A percentile compares a stretch with the other conserved stretches of the same genome.
phyloP scores from a whole-genome alignment of 352 stramenopile species.

The Salisapilia sapeloensis region DNA sequence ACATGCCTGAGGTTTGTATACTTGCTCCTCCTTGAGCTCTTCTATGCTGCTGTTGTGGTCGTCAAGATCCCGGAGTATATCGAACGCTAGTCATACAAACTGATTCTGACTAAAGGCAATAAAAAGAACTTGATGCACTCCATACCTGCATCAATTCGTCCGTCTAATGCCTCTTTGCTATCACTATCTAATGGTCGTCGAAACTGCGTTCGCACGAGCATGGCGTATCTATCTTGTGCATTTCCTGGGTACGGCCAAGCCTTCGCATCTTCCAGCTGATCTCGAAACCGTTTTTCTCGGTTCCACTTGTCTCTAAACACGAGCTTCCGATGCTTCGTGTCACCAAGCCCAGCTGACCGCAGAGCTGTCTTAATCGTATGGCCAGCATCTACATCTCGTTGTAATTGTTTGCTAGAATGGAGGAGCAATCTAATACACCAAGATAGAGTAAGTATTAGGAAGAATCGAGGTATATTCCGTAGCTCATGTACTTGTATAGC shows the following conservation, averaged over 20 bases:
- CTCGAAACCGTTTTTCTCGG: conserved; percentile 39
- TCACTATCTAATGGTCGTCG: conserved; percentile 10
- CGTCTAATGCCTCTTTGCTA: conserved; percentile 8
- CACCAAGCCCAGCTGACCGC: conserved; percentile 44
- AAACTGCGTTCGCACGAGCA: conserved; percentile 40
- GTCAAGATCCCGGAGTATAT: conserved; percentile 28
- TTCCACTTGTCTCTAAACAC: conserved; percentile 61
- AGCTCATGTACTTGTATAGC: conserved; percentile 15
- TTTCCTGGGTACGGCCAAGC: no score
- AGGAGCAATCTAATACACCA: conserved; percentile 20
- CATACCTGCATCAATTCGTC: conserved; percentile 35
- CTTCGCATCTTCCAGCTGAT: conserved; percentile 27
- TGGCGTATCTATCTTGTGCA: conserved; percentile 10
- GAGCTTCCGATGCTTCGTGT: conserved; percentile 37
- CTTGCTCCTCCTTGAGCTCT: conserved; percentile 17
- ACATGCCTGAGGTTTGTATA: conserved; percentile 32
- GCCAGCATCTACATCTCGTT: conserved; percentile 23
- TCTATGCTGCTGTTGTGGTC: conserved; percentile 53
- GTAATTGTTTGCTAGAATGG: conserved; percentile 28
- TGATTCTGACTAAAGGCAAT: background rate
- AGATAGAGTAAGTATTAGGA: background rate
- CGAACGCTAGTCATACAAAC: conserved; percentile 18
- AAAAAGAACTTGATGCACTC: background rate
- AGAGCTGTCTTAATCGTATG: conserved; percentile 41
- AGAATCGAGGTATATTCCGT: no score